These are phyloP conservation scores for Elsinoe perseae DNA, from an alignment of 2,329 filamentous ascomycete species.

Conservation along the genomic window DNA sequence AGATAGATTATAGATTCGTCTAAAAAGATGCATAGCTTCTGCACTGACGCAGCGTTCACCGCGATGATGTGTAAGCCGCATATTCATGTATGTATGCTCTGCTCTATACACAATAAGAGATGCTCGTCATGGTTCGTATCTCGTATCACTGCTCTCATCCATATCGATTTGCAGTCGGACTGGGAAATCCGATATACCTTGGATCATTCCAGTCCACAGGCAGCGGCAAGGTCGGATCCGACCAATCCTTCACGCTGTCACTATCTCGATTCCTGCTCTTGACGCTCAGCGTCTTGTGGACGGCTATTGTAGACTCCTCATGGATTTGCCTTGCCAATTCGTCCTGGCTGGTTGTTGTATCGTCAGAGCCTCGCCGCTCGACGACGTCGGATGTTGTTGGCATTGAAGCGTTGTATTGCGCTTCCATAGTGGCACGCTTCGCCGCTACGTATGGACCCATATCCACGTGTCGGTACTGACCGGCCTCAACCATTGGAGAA, in stretches of 20 bases:
- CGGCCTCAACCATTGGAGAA: background rate
- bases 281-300: conserved; percentile 2
- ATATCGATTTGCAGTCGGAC: background rate
- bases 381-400: background rate
- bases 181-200: background rate
- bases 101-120: background rate
- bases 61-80: background rate
- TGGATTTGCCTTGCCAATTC: background rate
- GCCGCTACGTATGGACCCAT: conserved; percentile 2
- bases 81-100: no score
- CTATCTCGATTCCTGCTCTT: conserved; percentile 1
- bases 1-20: no score
- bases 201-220: conserved; percentile 8
- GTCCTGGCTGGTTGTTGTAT: background rate
- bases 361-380: background rate
- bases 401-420: background rate
- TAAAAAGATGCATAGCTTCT: background rate
- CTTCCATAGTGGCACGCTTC: conserved; percentile 3
- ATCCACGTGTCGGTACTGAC: conserved; percentile 4
- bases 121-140: background rate
- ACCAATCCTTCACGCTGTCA: background rate
- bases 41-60: background rate
- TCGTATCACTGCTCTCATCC: background rate
- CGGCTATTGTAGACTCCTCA: background rate
- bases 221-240: background rate